A percentile compares a stretch with the other conserved stretches of the same genome.
phyloP scores from a whole-genome alignment of 106 monocot genomes.

The Vanilla planifolia region DNA sequence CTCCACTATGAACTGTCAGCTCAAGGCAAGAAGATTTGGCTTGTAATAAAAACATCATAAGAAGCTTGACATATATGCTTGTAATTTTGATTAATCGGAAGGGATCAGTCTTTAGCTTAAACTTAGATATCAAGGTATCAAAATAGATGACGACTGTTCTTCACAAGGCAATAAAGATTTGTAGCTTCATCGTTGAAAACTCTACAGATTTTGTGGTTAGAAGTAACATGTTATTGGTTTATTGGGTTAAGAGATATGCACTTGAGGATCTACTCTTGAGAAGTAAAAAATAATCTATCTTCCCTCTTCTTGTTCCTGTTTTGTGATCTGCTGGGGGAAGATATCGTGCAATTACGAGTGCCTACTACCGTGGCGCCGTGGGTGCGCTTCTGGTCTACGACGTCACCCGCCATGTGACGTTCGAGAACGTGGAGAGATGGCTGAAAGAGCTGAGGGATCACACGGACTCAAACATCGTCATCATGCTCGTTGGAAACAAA shows the following conservation, averaged over 20 bases:
- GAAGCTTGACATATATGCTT: neutral
- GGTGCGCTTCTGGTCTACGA: conserved; percentile 44
- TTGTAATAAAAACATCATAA: too few species aligned
- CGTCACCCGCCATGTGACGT: conserved; percentile 36
- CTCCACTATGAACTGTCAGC: too few species aligned
- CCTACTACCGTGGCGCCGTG: conserved; percentile 47
- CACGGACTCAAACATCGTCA: conserved; percentile 32
- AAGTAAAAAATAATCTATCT: neutral
- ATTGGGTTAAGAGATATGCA: neutral
- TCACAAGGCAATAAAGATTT: neutral
- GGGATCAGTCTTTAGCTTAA: neutral
- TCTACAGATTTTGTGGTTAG: too few species aligned
- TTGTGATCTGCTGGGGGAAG: conserved; percentile 7
- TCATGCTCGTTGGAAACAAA: conserved; percentile 55
- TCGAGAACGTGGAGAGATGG: conserved; percentile 51
- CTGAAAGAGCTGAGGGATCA: conserved; percentile 43
- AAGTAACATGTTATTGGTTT: neutral
- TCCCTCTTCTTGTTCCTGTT: neutral
- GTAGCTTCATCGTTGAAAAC: neutral
- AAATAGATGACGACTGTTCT: neutral
- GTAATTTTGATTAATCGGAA: neutral
- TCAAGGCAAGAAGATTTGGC: too few species aligned
- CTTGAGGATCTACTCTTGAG: neutral
- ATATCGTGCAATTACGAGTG: conserved; percentile 42
- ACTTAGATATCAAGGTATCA: neutral